Evolutionary conservation across 805 yeast genomes (phyloP).

Genomic region (Metschnikowia cerradonensis): DNA sequence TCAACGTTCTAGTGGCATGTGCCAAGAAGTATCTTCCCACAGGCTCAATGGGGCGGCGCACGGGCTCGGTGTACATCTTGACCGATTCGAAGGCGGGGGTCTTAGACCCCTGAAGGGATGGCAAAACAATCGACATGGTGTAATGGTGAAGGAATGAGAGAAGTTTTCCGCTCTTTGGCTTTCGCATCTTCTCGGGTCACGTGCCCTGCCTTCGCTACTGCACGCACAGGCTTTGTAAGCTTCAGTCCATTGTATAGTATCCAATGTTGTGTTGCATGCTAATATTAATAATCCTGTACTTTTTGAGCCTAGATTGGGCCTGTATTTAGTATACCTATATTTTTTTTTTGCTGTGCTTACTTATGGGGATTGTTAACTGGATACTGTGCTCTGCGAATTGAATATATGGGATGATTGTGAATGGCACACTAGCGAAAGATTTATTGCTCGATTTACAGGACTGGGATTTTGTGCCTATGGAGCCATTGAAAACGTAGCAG

Average conservation of each 20-base stretch:
- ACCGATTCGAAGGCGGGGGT: conserved; percentile 49
- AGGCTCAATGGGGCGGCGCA: conserved; percentile 86
- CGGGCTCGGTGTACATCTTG: conserved; percentile 52
- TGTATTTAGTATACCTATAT: no score
- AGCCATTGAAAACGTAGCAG: conserved; percentile 16
- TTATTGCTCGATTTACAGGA: no score
- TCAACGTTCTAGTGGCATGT: conserved; percentile 90
- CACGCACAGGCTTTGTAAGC: not conserved
- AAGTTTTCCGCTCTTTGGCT: not conserved
- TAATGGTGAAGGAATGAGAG: not conserved
- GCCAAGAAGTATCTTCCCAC: conserved; percentile 95
- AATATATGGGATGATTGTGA: no score
- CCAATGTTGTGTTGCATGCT: no score
- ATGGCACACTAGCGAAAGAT: no score
- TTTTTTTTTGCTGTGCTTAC: no score
- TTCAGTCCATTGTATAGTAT: not conserved
- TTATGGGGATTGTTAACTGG: no score
- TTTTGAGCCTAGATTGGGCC: no score
- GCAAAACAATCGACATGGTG: conserved; percentile 43
- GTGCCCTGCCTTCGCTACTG: not conserved
- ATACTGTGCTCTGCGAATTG: no score
- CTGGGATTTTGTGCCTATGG: not conserved
- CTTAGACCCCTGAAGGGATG: conserved; percentile 43
- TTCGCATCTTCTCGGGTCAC: conserved; percentile 1
- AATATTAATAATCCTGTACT: no score